These are phyloP conservation scores for Canavalia ensiformis DNA, from an alignment of 306 rosid species.

Conservation along the genomic window DNA sequence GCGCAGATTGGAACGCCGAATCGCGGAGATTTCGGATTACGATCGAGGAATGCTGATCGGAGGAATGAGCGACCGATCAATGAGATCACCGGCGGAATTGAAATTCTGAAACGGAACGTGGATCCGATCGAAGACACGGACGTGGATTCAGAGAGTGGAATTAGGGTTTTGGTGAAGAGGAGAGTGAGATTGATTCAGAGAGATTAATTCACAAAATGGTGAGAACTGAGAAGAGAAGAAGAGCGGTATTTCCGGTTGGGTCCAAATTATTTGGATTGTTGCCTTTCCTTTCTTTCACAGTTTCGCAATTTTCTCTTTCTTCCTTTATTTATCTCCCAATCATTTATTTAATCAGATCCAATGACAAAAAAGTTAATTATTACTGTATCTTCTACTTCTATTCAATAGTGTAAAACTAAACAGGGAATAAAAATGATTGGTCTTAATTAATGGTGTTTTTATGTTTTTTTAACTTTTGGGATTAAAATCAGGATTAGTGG, in stretches of 20 bases:
- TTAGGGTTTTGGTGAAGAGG: conserved; percentile 66
- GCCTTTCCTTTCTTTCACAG: conserved; percentile 20
- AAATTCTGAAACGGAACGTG: conserved; percentile 21
- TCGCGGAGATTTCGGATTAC: conserved; percentile 14
- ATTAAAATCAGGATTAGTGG: conserved; percentile 30
- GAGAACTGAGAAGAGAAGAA: conserved; percentile 39
- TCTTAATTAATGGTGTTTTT: conserved; percentile 23
- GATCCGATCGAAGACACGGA: conserved; percentile 59
- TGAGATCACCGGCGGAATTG: conserved; percentile 54
- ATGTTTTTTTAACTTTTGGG: background rate
- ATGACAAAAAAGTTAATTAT: conserved; percentile 11
- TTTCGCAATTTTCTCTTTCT: conserved; percentile 30
- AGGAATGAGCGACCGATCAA: background rate
- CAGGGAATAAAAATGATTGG: background rate
- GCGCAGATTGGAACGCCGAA: conserved; percentile 43
- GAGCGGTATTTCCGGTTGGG: conserved; percentile 56
- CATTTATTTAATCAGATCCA: conserved; percentile 43
- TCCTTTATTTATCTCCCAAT: conserved; percentile 23
- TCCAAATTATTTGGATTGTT: conserved; percentile 64
- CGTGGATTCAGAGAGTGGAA: conserved; percentile 39
- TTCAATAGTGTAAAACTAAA: background rate
- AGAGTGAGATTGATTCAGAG: conserved; percentile 69
- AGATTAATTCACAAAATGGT: conserved; percentile 63
- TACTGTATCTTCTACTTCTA: background rate
- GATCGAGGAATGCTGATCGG: conserved; percentile 48